A percentile compares a stretch with the other conserved stretches of the same genome.
These are phyloP conservation scores for Rhizophagus prolifer DNA, from an alignment of 192 early-diverging fungal genomes.

Conservation along the genomic window DNA sequence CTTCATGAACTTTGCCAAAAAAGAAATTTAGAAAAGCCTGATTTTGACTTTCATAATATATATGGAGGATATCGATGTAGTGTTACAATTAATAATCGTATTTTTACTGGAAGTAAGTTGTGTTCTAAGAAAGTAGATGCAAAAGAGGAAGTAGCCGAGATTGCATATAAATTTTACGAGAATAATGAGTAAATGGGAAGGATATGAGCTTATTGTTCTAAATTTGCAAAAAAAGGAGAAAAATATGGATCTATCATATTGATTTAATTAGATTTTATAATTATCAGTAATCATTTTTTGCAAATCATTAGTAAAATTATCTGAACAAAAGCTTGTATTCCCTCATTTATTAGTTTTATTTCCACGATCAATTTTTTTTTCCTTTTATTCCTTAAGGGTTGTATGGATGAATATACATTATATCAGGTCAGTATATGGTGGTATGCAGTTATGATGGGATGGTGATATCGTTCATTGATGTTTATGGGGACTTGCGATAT, in stretches of 20 bases:
- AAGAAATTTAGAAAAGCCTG: neutral
- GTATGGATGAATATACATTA: neutral
- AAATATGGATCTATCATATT: neutral
- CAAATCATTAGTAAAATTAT: neutral
- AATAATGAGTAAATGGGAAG: constrained; percentile 20
- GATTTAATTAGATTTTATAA: neutral
- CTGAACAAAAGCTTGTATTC: neutral
- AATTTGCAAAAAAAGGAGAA: neutral
- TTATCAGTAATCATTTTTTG: neutral
- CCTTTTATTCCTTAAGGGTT: neutral
- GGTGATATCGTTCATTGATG: neutral
- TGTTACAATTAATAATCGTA: neutral
- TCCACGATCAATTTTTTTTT: neutral
- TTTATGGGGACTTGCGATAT: neutral
- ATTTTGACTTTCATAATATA: neutral
- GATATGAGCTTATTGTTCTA: constrained; percentile 16
- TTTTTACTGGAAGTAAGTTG: constrained; percentile 4
- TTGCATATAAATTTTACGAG: constrained; percentile 19
- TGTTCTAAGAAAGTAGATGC: constrained; percentile 19
- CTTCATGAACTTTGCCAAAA: constrained; percentile 11
- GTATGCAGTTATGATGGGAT: neutral
- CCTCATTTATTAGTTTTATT: neutral
- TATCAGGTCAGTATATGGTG: neutral
- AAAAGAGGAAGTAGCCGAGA: constrained; percentile 21
- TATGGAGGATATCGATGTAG: constrained; percentile 4